Percentiles rank a stretch among this genome's conserved stretches.
Evolutionary conservation across 2,329 filamentous ascomycete genomes (phyloP).

Genomic region (Lasiodiplodia hormozganensis): DNA sequence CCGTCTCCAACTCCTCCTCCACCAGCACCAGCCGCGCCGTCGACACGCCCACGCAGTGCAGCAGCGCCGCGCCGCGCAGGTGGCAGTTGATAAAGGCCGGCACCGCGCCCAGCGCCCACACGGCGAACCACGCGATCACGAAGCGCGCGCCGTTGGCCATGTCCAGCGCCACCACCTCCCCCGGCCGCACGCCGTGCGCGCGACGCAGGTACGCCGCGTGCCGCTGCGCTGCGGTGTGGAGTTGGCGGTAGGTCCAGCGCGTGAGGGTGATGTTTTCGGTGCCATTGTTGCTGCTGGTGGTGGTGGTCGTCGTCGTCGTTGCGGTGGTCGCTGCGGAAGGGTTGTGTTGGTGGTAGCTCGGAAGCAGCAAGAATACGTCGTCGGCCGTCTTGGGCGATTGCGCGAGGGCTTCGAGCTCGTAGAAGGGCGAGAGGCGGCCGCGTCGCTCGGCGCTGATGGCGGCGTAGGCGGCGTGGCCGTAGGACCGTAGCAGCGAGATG

Average conservation of each 20-base stretch:
- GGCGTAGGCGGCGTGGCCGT: slow-evolving; percentile 9
- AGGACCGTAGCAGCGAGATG: slow-evolving; percentile 52
- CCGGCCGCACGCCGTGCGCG: slow-evolving; percentile 62
- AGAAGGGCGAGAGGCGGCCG: slow-evolving; percentile 42
- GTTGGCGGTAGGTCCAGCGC: slow-evolving; percentile 47
- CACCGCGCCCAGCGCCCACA: slow-evolving; percentile 70
- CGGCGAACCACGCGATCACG: slow-evolving; percentile 68
- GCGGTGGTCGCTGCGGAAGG: slow-evolving; percentile 63
- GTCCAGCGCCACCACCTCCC: slow-evolving; percentile 70
- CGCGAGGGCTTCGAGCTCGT: slow-evolving; percentile 38
- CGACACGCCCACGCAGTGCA: slow-evolving; percentile 70
- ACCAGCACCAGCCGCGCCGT: slow-evolving; percentile 63
- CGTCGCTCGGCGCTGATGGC: slow-evolving; percentile 35
- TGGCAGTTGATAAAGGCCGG: slow-evolving; percentile 77
- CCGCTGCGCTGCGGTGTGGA: slow-evolving; percentile 44
- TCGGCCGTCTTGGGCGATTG: not conserved
- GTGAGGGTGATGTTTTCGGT: slow-evolving; percentile 55
- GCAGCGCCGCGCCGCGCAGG: slow-evolving; percentile 66
- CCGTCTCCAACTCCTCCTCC: no score
- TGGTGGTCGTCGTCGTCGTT: slow-evolving; percentile 45
- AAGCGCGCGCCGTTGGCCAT: slow-evolving; percentile 74
- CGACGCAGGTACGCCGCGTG: slow-evolving; percentile 46
- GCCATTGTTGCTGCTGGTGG: slow-evolving; percentile 63
- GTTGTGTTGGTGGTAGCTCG: slow-evolving; percentile 54
- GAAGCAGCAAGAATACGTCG: slow-evolving; percentile 5